Conservation (phyloP, 306 rosid species). For the Castanea sativa region DNA sequence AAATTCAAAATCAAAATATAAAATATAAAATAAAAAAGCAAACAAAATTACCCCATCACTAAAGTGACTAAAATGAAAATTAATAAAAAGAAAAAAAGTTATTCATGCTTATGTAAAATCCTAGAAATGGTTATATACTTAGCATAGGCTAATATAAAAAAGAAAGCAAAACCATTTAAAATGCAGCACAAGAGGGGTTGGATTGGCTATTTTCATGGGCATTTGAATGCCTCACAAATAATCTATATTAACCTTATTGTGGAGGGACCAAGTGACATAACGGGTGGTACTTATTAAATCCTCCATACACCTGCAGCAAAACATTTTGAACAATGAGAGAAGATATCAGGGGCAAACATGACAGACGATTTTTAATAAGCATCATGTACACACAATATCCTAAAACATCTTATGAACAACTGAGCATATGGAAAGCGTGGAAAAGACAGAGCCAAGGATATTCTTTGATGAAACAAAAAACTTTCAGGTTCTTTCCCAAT, state of each 20-base stretch:
- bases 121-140: background rate
- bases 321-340: slow-evolving; percentile 13
- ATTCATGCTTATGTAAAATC: background rate
- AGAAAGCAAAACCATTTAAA: slow-evolving; percentile 11
- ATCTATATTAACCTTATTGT: slow-evolving; percentile 73
- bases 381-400: background rate
- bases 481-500: background rate
- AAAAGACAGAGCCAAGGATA: background rate
- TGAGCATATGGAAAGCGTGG: background rate
- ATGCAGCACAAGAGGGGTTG: slow-evolving; percentile 11
- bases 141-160: slow-evolving; percentile 14
- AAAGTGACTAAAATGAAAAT: background rate
- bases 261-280: slow-evolving; percentile 96
- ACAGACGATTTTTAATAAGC: slow-evolving; percentile 1
- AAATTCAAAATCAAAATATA: background rate
- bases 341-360: slow-evolving; percentile 5
- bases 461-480: background rate
- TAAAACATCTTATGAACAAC: background rate
- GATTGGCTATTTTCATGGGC: background rate
- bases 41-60: background rate
- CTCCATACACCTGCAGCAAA: slow-evolving; percentile 81
- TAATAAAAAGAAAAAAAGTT: background rate
- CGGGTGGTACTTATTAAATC: slow-evolving; percentile 97
- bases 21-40: background rate
- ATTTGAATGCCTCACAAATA: slow-evolving; percentile 6